Conservation (phyloP, 495 filamentous ascomycete genomes). For the Neurospora hispaniola region DNA sequence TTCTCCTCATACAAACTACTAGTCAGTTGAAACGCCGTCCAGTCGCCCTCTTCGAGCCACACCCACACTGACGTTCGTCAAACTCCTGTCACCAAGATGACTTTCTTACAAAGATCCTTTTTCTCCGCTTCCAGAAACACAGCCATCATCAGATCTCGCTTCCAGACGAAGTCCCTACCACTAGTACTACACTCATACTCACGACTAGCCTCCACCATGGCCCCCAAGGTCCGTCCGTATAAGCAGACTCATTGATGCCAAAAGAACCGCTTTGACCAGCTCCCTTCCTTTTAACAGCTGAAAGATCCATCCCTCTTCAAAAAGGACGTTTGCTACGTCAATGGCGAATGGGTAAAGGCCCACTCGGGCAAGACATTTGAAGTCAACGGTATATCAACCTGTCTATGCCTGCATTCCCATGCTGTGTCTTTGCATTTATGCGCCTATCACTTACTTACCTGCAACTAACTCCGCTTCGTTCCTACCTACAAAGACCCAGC, state of each 20-base stretch:
- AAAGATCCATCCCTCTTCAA: constrained; percentile 77
- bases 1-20: not conserved
- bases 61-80: not conserved
- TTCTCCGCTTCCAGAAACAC: constrained; percentile 20
- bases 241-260: not conserved
- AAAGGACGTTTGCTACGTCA: constrained; percentile 66
- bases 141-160: constrained; percentile 19
- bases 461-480: not conserved
- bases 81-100: constrained; percentile 12
- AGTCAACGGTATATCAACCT: constrained; percentile 45
- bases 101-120: constrained; percentile 25
- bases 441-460: not conserved
- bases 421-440: not conserved
- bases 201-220: constrained; percentile 34
- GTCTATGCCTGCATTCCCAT: not conserved
- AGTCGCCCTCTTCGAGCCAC: not conserved
- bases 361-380: constrained; percentile 72
- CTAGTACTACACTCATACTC: constrained; percentile 6
- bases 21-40: not conserved
- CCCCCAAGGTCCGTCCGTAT: constrained; percentile 26
- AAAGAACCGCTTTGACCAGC: not conserved
- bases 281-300: constrained; percentile 33
- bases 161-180: constrained; percentile 28
- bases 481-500: constrained; percentile 52
- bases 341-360: constrained; percentile 73